Evolutionary conservation across 2,329 filamentous ascomycete genomes (phyloP).

Genomic region (Epicoccum nigrum): DNA sequence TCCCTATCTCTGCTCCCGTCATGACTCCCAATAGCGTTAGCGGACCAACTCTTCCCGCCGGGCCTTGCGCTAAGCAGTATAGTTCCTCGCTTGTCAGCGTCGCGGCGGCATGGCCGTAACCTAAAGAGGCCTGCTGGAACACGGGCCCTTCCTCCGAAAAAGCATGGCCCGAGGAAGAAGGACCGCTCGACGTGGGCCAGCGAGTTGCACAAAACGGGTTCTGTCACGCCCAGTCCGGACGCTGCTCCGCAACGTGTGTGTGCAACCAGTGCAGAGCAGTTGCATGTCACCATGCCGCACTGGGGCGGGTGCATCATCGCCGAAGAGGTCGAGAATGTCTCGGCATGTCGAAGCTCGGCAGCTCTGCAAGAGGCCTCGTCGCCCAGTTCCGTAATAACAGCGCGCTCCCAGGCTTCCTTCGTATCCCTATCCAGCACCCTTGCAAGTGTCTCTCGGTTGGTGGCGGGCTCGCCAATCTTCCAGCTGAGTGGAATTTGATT

Average conservation of each 20-base stretch:
- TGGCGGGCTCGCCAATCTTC: background rate
- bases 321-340: background rate
- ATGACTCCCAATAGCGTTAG: background rate
- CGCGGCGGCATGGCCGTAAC: background rate
- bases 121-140: background rate
- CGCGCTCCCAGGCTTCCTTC: background rate
- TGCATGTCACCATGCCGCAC: background rate
- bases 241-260: constrained; percentile 7
- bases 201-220: constrained; percentile 8
- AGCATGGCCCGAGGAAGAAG: background rate
- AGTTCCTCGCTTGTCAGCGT: constrained; percentile 1
- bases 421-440: background rate
- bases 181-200: background rate
- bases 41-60: background rate
- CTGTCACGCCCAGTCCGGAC: constrained; percentile 2
- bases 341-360: background rate
- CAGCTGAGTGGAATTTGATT: constrained; percentile 1
- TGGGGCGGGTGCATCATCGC: background rate
- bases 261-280: constrained; percentile 5
- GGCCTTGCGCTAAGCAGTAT: background rate
- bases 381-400: too few relatives aligned
- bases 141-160: constrained; percentile 8
- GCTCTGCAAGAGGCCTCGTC: background rate
- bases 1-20: constrained; percentile 8
- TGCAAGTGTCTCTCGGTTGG: background rate